Evolutionary conservation across 2,329 filamentous ascomycete species (phyloP), one percentile per base, ranked within the genome.

Genomic region (Penicillium palitans): DNA sequence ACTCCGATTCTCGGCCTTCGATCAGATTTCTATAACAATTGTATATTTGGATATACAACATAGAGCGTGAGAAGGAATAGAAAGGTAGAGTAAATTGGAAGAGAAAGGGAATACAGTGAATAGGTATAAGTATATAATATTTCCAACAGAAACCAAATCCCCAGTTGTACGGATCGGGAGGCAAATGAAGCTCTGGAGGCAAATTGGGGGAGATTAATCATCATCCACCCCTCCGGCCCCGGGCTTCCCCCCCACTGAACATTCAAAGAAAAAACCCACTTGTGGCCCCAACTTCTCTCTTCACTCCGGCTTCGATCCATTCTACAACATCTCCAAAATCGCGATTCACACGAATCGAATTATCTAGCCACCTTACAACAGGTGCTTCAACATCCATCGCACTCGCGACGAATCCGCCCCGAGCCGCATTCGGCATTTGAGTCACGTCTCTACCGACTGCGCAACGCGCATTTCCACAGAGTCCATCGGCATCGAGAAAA

Each of bases 391-490:
- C 9, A 35, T 35, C 17, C 21, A 47, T 55, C 52, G 52, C 46
- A 35, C 17, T 55, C 21, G 41, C 52, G 52, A 50, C 52, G 19
- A 51, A 45, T 25, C 46, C 41, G 50, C 57, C 19, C 33, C 35
- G 57, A 65, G 61, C 63, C 64, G 66, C 63, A 62, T 61, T 61
- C 61, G 64, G 60, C 55, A 48, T 55, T 47, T 58, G 60, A 63
- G 44, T 58, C 59, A 62, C 62, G 29, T 54, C 52, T 55, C 54
- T 51, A 48, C 47, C 31, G 59, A 35, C 42, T 48, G 52, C 55
- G 55, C 55, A 57, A 52, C 51, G 60, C 55, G 56, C 52, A 61
- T 31, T 55, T 48, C 53, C n/a, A 55, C 49, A 40, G 49, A 55
- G 46, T 58, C 42, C 52, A 33, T 40, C 35, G 44, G 29, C 29